A percentile compares a stretch with the other conserved stretches of the same genome.
Conservation (phyloP, 2,329 filamentous ascomycete species). For the Conoideocrella luteorostrata region DNA sequence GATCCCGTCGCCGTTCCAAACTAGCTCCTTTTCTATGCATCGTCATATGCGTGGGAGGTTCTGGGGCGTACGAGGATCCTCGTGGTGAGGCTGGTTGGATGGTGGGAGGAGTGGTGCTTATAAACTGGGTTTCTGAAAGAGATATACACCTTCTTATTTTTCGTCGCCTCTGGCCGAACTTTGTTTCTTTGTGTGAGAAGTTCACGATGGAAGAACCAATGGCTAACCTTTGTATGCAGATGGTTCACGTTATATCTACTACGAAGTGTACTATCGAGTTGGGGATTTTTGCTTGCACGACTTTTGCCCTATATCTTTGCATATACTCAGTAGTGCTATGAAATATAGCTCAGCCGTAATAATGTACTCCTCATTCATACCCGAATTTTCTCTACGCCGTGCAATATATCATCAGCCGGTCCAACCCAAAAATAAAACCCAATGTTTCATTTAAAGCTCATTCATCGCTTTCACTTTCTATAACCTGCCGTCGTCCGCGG, state of each 20-base stretch:
- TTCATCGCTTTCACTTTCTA: conserved; percentile 25
- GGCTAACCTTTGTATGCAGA: too few species aligned
- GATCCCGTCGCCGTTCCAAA: conserved; percentile 13
- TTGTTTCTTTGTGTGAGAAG: too few species aligned
- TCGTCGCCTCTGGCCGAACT: too few species aligned
- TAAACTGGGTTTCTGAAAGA: conserved; percentile 40
- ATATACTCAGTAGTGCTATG: too few species aligned
- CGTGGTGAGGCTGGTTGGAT: conserved; percentile 20
- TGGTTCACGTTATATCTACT: too few species aligned
- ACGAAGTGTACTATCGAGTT: too few species aligned
- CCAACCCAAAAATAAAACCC: background rate
- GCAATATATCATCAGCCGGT: background rate
- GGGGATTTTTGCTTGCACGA: too few species aligned
- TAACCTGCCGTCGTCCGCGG: conserved; percentile 22
- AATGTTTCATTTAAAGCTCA: conserved; percentile 7
- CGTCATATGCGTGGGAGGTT: conserved; percentile 26
- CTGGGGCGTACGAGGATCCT: conserved; percentile 13
- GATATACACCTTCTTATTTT: conserved; percentile 13
- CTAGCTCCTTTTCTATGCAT: conserved; percentile 20
- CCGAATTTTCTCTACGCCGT: background rate
- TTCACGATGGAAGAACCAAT: too few species aligned
- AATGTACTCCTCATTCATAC: background rate
- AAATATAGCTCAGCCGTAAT: background rate
- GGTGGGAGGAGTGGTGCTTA: conserved; percentile 38
- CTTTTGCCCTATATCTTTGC: too few species aligned